Evolutionary conservation across 2,329 filamentous ascomycete genomes (phyloP).

Genomic region (Aspergillus puulaauensis): DNA sequence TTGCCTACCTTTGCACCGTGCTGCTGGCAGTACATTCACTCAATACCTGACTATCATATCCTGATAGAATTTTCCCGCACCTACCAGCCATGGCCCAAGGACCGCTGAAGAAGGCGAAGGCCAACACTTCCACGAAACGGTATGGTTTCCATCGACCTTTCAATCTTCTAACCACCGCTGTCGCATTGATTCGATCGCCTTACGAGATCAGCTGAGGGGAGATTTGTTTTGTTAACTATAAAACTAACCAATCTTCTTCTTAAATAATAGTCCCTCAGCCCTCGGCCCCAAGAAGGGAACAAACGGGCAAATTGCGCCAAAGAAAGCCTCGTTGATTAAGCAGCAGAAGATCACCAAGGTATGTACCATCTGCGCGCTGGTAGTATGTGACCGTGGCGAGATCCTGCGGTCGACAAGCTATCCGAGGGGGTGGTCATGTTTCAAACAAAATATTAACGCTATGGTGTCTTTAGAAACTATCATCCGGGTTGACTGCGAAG

Average conservation of each 20-base stretch:
- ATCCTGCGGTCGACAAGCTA: slow-evolving; percentile 3
- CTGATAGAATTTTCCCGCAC: not conserved
- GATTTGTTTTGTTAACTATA: not conserved
- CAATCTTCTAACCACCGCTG: not conserved
- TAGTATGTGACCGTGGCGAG: not conserved
- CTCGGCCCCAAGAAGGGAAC: slow-evolving; percentile 57
- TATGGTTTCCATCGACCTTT: slow-evolving; percentile 21
- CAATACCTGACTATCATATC: not conserved
- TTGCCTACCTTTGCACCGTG: not conserved
- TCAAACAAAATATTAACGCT: not conserved
- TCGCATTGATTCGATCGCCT: not conserved
- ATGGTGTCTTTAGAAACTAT: slow-evolving; percentile 52
- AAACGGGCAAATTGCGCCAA: slow-evolving; percentile 63
- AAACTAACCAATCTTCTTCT: not conserved
- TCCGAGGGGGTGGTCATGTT: slow-evolving; percentile 18
- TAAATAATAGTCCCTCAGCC: slow-evolving; percentile 21
- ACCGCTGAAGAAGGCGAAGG: slow-evolving; percentile 43
- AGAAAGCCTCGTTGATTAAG: slow-evolving; percentile 60
- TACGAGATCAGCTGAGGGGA: not conserved
- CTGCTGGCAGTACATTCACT: slow-evolving; percentile 3
- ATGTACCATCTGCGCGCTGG: not conserved
- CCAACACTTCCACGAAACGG: slow-evolving; percentile 34
- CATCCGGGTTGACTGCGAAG: slow-evolving; percentile 60
- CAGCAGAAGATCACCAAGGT: slow-evolving; percentile 65
- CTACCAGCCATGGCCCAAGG: slow-evolving; percentile 20